A percentile compares a stretch with the other conserved stretches of the same genome.
Conservation (phyloP, 2,329 filamentous ascomycete species). For the Pseudogymnoascus sp. region DNA sequence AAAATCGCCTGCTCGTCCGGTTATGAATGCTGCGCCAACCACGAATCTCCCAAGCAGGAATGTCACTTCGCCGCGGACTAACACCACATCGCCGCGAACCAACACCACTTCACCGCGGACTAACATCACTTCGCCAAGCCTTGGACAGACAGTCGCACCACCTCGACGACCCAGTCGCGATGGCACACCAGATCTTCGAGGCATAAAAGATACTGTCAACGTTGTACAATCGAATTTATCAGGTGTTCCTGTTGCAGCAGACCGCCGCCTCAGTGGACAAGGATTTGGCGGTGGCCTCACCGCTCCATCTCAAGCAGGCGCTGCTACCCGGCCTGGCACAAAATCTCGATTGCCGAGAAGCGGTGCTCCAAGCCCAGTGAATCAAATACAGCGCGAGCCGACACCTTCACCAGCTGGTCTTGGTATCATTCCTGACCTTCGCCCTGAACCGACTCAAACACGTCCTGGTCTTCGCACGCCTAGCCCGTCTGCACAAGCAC, state of each 20-base stretch:
- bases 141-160: constrained; percentile 22
- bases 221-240: constrained; percentile 34
- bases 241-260: constrained; percentile 39
- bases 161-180: constrained; percentile 60
- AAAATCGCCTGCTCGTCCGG: constrained; percentile 25
- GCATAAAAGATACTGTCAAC: background rate
- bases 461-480: constrained; percentile 34
- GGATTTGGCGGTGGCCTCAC: constrained; percentile 12
- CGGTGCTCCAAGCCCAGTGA: constrained; percentile 27
- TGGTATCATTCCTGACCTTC: constrained; percentile 24
- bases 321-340: constrained; percentile 28
- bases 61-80: constrained; percentile 25
- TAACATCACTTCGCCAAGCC: constrained; percentile 23
- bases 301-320: constrained; percentile 21
- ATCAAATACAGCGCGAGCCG: constrained; percentile 22
- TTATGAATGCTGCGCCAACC: constrained; percentile 16
- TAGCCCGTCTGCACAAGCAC: constrained; percentile 46
- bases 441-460: constrained; percentile 14
- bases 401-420: constrained; percentile 22
- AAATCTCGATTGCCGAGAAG: constrained; percentile 28
- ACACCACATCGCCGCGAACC: constrained; percentile 24
- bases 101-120: constrained; percentile 26
- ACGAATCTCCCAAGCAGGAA: constrained; percentile 17
- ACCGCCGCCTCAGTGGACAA: constrained; percentile 19
- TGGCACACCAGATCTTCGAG: constrained; percentile 54